Base-by-base conservation (phyloP, 2,329 filamentous ascomycete species). In the Chalaropsis thielavioides region DNA sequence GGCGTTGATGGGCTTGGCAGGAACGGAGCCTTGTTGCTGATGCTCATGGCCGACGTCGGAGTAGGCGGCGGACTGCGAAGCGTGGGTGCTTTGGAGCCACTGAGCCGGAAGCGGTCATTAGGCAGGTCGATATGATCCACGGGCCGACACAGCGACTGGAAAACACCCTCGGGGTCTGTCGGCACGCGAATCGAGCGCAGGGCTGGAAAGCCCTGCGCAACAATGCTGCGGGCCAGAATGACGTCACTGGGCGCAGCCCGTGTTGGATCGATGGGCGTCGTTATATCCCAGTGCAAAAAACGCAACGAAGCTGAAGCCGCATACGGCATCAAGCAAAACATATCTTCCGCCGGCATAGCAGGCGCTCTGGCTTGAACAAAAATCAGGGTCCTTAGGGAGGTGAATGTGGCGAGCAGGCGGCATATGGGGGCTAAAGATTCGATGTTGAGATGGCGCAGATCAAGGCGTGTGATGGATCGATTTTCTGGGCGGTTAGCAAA, bases 131-230 rank as follows among this genome's bases (percentile, higher is more conserved):
- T 76, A 38, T 78, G 77, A 38, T 81, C 80, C 3, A 79, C 75
- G 0, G 87, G 87, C 54, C 79, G 80, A 72, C 88, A 92, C 0
- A 90, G 78, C 1, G 77, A 75, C 73, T 92, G 88, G 68, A 91
- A 83, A 7, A 82, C 69, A 31, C 87, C 88, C 4, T 88, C 81
- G 1, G 86, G 81, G 68, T 92, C 88, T 66, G 83, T 83, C 1
- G 87, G 88, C 0, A 83, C 78, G 64, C 88, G 82, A 19, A 91
- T 74, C 1, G 72, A 75, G 10, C 75, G 76, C 10, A 92, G 78
- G 0, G 75, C 72, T 0, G 88, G 88, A 70, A 92, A 89, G 0
- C 83, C 83, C 3, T 76, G 75, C 1, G 80, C 79, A 4, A 74
- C 73, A 68, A 91, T 88, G 70, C 83, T 84, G 66, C 78, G 77